Evolutionary conservation across 176 grass and related monocot genomes (phyloP).

Genomic region (Hordeum marinum): DNA sequence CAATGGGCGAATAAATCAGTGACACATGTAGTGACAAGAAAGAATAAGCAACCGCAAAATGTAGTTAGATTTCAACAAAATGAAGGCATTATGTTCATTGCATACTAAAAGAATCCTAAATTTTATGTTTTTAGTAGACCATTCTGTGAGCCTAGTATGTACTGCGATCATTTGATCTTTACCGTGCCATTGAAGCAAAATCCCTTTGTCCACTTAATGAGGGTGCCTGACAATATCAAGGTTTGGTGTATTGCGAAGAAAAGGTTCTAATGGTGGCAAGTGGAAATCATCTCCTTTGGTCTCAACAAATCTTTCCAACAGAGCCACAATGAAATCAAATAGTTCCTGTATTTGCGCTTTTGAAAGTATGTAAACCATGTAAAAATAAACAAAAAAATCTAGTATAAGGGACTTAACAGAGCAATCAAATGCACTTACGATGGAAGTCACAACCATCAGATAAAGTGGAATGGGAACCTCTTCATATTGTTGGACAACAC

Average conservation of each 20-base stretch:
- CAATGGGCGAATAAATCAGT: too few species aligned
- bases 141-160: neutral
- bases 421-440: slow-evolving; percentile 34
- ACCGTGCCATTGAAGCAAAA: slow-evolving; percentile 82
- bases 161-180: slow-evolving; percentile 17
- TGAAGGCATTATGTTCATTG: too few species aligned
- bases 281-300: slow-evolving; percentile 77
- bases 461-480: slow-evolving; percentile 82
- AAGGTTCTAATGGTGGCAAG: slow-evolving; percentile 88
- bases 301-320: slow-evolving; percentile 59
- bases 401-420: slow-evolving; percentile 2
- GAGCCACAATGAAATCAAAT: slow-evolving; percentile 86
- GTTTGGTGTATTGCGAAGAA: slow-evolving; percentile 86
- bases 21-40: too few species aligned
- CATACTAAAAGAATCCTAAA: too few species aligned
- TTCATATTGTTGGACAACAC: slow-evolving; percentile 57
- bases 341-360: slow-evolving; percentile 51
- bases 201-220: slow-evolving; percentile 94
- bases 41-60: too few species aligned
- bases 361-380: slow-evolving; percentile 24
- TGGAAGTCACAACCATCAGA: slow-evolving; percentile 77
- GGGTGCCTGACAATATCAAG: slow-evolving; percentile 72
- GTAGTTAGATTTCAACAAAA: too few species aligned
- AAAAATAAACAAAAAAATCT: slow-evolving; percentile 13
- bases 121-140: neutral